These are phyloP conservation scores for Volvox reticuliferus DNA, from an alignment of 139 green algal genomes.

Conservation along the genomic window DNA sequence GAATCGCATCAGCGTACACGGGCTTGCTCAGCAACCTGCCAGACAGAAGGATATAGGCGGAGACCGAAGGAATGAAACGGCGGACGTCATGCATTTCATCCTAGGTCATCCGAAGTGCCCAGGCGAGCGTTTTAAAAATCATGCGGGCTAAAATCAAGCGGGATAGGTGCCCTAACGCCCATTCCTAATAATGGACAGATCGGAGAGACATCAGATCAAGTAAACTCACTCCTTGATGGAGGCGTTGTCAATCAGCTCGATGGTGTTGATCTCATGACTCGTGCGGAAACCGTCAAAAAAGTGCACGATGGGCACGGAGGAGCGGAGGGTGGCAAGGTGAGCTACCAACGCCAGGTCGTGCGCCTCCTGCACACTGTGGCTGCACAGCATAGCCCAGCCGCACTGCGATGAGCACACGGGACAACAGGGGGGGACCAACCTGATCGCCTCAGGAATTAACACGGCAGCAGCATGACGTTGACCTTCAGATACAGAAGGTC, in stretches of 20 bases:
- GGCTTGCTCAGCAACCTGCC: slow-evolving; percentile 25
- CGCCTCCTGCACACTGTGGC: slow-evolving; percentile 74
- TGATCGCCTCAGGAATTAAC: too few species aligned
- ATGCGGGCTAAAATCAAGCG: too few species aligned
- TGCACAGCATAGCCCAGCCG: slow-evolving; percentile 72
- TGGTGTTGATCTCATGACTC: slow-evolving; percentile 67
- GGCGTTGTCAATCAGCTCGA: background rate
- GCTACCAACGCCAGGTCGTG: slow-evolving; percentile 69
- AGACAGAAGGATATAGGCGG: too few species aligned
- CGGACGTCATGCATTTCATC: too few species aligned
- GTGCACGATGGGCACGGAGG: slow-evolving; percentile 62
- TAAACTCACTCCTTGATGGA: slow-evolving; percentile 19
- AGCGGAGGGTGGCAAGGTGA: slow-evolving; percentile 68
- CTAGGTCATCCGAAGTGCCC: too few species aligned
- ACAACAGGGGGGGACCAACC: too few species aligned
- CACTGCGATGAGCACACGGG: slow-evolving; percentile 20
- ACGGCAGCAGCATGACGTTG: too few species aligned
- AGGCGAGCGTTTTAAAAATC: too few species aligned
- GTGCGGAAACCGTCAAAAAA: slow-evolving; percentile 68
- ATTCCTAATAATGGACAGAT: too few species aligned
- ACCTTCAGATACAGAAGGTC: too few species aligned
- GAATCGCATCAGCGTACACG: slow-evolving; percentile 32
- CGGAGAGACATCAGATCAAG: background rate
- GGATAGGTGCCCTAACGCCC: too few species aligned
- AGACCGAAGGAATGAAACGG: too few species aligned